A percentile compares a stretch with the other conserved stretches of the same genome.
Conservation (phyloP, 768 basidiomycete species). For the Pulveroboletus ravenelii region DNA sequence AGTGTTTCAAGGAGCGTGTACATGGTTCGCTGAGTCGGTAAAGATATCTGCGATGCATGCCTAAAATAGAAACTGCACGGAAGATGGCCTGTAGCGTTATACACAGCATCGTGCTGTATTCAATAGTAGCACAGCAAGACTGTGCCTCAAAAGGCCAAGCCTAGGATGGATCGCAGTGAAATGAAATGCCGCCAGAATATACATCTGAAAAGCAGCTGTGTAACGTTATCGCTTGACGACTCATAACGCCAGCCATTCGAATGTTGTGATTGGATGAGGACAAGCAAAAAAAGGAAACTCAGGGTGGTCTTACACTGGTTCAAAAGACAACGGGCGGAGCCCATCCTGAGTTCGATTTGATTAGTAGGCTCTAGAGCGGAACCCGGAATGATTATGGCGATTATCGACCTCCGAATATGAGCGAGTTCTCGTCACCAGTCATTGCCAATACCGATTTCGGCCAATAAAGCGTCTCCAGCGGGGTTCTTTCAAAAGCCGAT, state of each 20-base stretch:
- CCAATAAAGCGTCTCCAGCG: background rate
- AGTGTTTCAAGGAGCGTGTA: background rate
- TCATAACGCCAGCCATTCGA: too few species aligned
- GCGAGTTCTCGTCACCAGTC: too few species aligned
- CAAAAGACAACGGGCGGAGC: too few species aligned
- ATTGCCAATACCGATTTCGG: background rate
- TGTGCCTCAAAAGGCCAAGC: conserved; percentile 5
- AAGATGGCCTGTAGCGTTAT: background rate
- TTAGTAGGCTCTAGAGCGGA: conserved; percentile 8
- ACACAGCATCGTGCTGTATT: conserved; percentile 13
- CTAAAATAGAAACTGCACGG: conserved; percentile 7
- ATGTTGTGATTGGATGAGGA: too few species aligned
- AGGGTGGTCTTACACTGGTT: too few species aligned
- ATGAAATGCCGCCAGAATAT: conserved; percentile 7
- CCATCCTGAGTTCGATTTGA: too few species aligned
- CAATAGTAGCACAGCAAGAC: conserved; percentile 11
- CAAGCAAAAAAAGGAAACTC: too few species aligned
- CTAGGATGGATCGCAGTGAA: background rate
- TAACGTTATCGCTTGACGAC: too few species aligned
- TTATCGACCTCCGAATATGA: conserved; percentile 7
- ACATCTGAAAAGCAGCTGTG: too few species aligned
- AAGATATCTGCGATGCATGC: background rate
- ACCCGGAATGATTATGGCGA: conserved; percentile 9
- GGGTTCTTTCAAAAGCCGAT: background rate
- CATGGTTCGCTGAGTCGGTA: background rate